These are phyloP conservation scores for Paraconiothyrium brasiliense DNA, from an alignment of 2,329 filamentous ascomycete genomes.

Conservation along the genomic window DNA sequence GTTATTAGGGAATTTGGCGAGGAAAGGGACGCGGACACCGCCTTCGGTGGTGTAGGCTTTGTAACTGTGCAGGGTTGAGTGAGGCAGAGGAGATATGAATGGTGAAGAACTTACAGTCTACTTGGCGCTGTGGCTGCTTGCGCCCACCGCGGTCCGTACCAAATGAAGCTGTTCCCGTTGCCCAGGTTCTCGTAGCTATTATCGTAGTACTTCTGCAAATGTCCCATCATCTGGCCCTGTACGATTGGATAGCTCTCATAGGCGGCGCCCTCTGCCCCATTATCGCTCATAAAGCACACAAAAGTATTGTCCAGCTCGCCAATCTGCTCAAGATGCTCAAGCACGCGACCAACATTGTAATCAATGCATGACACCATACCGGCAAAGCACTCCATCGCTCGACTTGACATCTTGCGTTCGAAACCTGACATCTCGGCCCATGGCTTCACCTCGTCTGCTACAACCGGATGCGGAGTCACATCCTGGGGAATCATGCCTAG, in stretches of 20 bases:
- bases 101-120: conserved; percentile 42
- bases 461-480: conserved; percentile 53
- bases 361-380: conserved; percentile 50
- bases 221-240: conserved; percentile 66
- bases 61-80: conserved; percentile 26
- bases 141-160: conserved; percentile 68
- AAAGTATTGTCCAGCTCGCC: conserved; percentile 50
- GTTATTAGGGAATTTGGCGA: conserved; percentile 51
- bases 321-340: conserved; percentile 40
- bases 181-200: conserved; percentile 68
- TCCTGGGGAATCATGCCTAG: conserved; percentile 25
- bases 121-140: conserved; percentile 63
- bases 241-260: conserved; percentile 69
- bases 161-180: conserved; percentile 66
- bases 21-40: conserved; percentile 63
- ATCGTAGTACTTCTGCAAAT: conserved; percentile 66
- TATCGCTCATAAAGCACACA: conserved; percentile 52
- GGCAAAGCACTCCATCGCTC: conserved; percentile 50
- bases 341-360: conserved; percentile 41
- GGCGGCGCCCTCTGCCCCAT: conserved; percentile 47
- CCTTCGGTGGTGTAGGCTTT: conserved; percentile 59
- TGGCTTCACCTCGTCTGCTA: conserved; percentile 59
- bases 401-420: conserved; percentile 61
- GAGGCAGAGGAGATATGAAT: neutral
- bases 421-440: conserved; percentile 63